Evolutionary conservation across 192 early-diverging fungal genomes (phyloP), one percentile per base, ranked within the genome.

Genomic region (Coemansia sp.): DNA sequence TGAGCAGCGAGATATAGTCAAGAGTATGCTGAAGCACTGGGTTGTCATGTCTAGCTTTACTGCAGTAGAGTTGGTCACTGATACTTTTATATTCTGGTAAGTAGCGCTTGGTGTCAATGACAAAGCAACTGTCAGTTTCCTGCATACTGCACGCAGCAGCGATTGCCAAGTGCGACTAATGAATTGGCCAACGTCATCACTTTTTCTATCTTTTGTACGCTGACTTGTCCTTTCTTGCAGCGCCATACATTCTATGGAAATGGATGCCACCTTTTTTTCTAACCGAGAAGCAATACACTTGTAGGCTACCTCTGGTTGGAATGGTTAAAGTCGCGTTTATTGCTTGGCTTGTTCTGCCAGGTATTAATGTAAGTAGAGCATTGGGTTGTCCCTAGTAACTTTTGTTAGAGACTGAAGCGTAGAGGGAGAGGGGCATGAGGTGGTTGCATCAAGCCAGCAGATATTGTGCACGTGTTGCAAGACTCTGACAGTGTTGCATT

Each of bases 71-170:
- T 51, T 83, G 19, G 70, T 80, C 26, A 50, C 70, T 23, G 82
- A 83, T 64, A 76, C 71, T 50, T 80, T 83, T 61, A 61, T 83
- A 16, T 83, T 83, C 60, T 83, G 82, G 82, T 76, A 81, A 65
- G 78, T 47, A 64, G 38, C 32, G 9, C 4, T 19, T 5, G 4
- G 9, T 22, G 49, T 18, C 60, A 22, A 23, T 22, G 19, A 4
- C 62, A 44, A 5, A 7, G 21, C 16, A 14, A 23, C 21, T 34
- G 38, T 5, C 9, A 9, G 19, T 28, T 12, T 54, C 8, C 14
- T 38, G 34, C 12, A 38, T 38, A 9, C 34, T 38, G 34, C 10
- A 38, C 25, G 56, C 49, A 31, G 49, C 21, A 24, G 7, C 22
- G 12, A 22, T 54, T 19, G 24, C 19, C 52, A 54, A 26, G n/a